Percentiles rank a stretch among this genome's conserved stretches.
These are phyloP conservation scores for Suillus hirtellus DNA, from an alignment of 768 basidiomycete species.

Conservation along the genomic window DNA sequence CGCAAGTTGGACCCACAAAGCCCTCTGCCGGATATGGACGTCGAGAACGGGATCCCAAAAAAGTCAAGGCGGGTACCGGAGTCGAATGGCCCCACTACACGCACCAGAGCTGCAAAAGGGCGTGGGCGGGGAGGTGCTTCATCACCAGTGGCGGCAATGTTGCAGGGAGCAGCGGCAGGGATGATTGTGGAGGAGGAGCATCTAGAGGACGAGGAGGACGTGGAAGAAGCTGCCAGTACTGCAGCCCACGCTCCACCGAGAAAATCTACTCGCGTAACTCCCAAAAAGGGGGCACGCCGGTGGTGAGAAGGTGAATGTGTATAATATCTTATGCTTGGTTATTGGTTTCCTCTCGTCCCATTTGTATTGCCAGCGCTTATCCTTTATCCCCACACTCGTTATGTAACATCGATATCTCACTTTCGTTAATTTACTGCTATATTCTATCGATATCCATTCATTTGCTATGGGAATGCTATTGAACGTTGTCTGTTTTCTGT, in stretches of 20 bases:
- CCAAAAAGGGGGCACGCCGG: background rate
- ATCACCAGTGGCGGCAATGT: slow-evolving; percentile 15
- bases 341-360: background rate
- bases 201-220: slow-evolving; percentile 21
- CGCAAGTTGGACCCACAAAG: slow-evolving; percentile 36
- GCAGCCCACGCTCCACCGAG: background rate
- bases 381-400: background rate
- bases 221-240: background rate
- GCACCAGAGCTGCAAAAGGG: slow-evolving; percentile 15
- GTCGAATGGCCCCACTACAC: slow-evolving; percentile 15
- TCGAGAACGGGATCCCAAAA: slow-evolving; percentile 22
- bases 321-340: slow-evolving; percentile 2
- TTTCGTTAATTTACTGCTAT: slow-evolving; percentile 3
- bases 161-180: slow-evolving; percentile 27
- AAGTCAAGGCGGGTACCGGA: slow-evolving; percentile 23
- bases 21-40: slow-evolving; percentile 25
- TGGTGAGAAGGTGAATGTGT: background rate
- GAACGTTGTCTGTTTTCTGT: background rate
- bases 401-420: background rate
- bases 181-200: slow-evolving; percentile 33
- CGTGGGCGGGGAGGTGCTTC: slow-evolving; percentile 23
- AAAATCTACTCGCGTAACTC: slow-evolving; percentile 1
- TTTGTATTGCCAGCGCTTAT: slow-evolving; percentile 1
- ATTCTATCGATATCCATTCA: slow-evolving; percentile 4
- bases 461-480: slow-evolving; percentile 1